A percentile compares a stretch with the other conserved stretches of the same genome.
phyloP scores from a whole-genome alignment of 2,329 filamentous ascomycete species.

The Ophiocordyceps camponoti-leonardi region DNA sequence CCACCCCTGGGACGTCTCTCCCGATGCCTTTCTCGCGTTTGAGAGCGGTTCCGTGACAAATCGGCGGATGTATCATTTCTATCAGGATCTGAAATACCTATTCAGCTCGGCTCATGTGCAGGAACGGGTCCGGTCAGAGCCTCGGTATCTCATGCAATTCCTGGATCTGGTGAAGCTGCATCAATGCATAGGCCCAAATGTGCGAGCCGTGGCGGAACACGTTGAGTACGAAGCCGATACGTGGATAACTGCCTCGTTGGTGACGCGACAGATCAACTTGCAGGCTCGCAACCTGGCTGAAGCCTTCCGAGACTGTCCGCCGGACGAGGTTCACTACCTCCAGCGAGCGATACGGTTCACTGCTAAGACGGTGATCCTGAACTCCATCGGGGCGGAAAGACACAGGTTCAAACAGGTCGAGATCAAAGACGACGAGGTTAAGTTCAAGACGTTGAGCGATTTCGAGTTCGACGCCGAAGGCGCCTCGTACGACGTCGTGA shows the following conservation, averaged over 20 bases:
- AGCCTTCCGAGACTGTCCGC: constrained; percentile 55
- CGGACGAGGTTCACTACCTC: constrained; percentile 50
- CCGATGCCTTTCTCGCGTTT: constrained; percentile 74
- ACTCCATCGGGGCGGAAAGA: constrained; percentile 79
- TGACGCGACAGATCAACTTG: constrained; percentile 88
- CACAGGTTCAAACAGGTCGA: constrained; percentile 73
- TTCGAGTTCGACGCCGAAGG: constrained; percentile 60
- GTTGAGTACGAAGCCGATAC: constrained; percentile 97
- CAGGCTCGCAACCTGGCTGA: constrained; percentile 79
- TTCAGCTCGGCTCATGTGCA: constrained; percentile 81
- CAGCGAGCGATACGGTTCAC: constrained; percentile 54
- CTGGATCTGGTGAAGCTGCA: constrained; percentile 89
- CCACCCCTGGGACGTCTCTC: constrained; percentile 76
- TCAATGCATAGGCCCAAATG: constrained; percentile 91
- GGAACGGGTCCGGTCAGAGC: constrained; percentile 63
- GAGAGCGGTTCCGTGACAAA: constrained; percentile 93
- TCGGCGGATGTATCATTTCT: constrained; percentile 92
- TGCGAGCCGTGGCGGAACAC: constrained; percentile 80
- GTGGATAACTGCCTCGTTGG: constrained; percentile 90
- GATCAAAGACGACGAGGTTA: constrained; percentile 68
- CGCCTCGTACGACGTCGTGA: constrained; percentile 52
- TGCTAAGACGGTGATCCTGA: constrained; percentile 70
- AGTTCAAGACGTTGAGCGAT: constrained; percentile 60
- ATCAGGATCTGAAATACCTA: constrained; percentile 81
- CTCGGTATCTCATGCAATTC: constrained; percentile 83